Percentiles rank a stretch among this genome's conserved stretches.
Conservation (phyloP, 2,329 filamentous ascomycete genomes). For the Diaporthe batatas region DNA sequence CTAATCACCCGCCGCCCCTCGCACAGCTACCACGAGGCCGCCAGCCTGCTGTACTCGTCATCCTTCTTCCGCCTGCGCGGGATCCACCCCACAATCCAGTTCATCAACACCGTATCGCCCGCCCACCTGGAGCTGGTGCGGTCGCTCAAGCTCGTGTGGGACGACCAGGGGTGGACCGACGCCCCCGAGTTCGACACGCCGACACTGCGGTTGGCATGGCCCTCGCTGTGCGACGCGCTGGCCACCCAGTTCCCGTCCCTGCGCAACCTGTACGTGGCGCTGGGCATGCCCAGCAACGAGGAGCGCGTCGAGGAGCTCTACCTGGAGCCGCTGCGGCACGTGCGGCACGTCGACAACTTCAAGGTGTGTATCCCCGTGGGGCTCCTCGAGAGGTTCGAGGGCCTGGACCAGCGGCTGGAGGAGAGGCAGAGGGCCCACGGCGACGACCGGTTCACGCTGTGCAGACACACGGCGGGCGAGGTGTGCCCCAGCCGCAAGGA, state of each 20-base stretch:
- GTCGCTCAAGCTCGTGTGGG: slow-evolving; percentile 43
- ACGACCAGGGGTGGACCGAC: slow-evolving; percentile 40
- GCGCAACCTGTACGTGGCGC: slow-evolving; percentile 41
- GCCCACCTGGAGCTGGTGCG: slow-evolving; percentile 39
- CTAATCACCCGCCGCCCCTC: slow-evolving; percentile 2
- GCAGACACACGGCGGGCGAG: slow-evolving; percentile 41
- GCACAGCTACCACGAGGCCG: slow-evolving; percentile 38
- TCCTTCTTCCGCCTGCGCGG: slow-evolving; percentile 43
- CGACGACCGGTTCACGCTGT: slow-evolving; percentile 31
- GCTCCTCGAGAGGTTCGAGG: slow-evolving; percentile 36
- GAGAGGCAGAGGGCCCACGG: not conserved
- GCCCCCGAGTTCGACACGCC: slow-evolving; percentile 38
- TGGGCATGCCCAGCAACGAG: slow-evolving; percentile 34
- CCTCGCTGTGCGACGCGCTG: slow-evolving; percentile 39
- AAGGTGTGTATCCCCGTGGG: slow-evolving; percentile 42
- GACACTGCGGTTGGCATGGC: slow-evolving; percentile 40
- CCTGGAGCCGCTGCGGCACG: slow-evolving; percentile 29
- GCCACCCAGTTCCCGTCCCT: slow-evolving; percentile 32
- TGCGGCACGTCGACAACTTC: slow-evolving; percentile 37
- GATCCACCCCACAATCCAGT: slow-evolving; percentile 39
- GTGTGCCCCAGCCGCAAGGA: slow-evolving; percentile 40
- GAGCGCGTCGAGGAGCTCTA: slow-evolving; percentile 39
- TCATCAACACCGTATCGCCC: slow-evolving; percentile 39
- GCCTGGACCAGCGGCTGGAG: slow-evolving; percentile 22
- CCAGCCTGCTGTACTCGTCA: slow-evolving; percentile 38